Percentiles rank a stretch among this genome's conserved stretches.
Conservation (phyloP, 2,329 filamentous ascomycete genomes). For the Talaromyces sp. region DNA sequence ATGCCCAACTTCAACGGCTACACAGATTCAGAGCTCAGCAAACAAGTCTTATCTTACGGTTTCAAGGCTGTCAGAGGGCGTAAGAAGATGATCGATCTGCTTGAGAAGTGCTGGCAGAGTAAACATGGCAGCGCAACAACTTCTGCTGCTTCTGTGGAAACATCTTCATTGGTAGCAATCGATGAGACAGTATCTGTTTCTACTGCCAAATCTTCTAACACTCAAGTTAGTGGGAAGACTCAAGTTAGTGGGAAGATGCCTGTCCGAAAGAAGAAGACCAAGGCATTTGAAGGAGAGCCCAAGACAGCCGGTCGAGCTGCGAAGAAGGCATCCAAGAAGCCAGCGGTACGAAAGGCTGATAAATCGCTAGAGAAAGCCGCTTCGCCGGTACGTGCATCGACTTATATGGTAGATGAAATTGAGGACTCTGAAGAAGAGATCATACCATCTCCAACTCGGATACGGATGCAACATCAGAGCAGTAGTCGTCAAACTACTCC, state of each 20-base stretch:
- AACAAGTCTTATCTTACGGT: constrained; percentile 59
- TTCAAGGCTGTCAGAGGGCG: constrained; percentile 69
- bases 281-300: constrained; percentile 23
- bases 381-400: constrained; percentile 8
- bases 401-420: constrained; percentile 32
- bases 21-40: constrained; percentile 59
- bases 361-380: not conserved
- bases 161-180: not conserved
- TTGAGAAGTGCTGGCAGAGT: constrained; percentile 67
- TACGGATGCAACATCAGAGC: constrained; percentile 18
- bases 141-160: not conserved
- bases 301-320: not conserved
- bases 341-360: not conserved
- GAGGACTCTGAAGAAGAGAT: constrained; percentile 35
- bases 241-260: not conserved
- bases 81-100: constrained; percentile 62
- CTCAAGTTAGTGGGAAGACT: not conserved
- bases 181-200: not conserved
- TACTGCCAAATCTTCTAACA: not conserved
- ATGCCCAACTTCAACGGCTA: constrained; percentile 58
- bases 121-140: constrained; percentile 36
- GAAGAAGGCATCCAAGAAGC: not conserved
- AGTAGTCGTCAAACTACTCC: not conserved
- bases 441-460: constrained; percentile 25
- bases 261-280: constrained; percentile 21